Base-by-base conservation (phyloP, 805 yeast species). In the Starmerella geochares region DNA sequence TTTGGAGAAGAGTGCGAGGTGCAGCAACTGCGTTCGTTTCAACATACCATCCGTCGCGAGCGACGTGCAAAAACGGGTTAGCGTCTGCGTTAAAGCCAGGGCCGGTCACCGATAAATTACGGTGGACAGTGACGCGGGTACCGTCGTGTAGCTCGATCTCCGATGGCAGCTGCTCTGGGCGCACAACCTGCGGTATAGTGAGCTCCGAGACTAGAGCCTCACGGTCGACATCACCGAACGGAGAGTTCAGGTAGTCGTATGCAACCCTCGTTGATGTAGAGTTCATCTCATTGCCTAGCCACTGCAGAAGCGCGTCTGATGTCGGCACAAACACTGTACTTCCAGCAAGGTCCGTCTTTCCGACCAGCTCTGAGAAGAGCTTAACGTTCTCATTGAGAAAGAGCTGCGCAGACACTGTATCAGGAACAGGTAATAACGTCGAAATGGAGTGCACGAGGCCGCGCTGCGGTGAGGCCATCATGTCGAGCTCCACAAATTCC, bases 21-120 rank as follows among this genome's bases (percentile, higher is more conserved):
- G 54, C 54, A 2, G 47, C 40, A 0, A 56, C 50, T 0, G 38
- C 46, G 16, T 36, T 46, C 13, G 44, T 10, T 20, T 35, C 47
- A 4, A 57, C 29, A 20, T 24, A 47, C 0, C 81, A 46, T 0
- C 80, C 80, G 56, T 74, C 71, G 2, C 70, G 59, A 5, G 75
- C 66, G 0, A 78, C 49, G 11, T 68, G 60, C 4, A 54, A 13
- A 4, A 10, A 3, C 1, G 43, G 32, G 1, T 8, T n/a, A 1
- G 47, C 25, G 13, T 36, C 29, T 7, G 43, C 47, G 11, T 8
- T 14, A 35, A 27, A 40, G 4, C 23, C 45, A 1, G 36, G 36
- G 7, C 50, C 50, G 6, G n/a, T 28, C 16, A 57, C 23, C 4
- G 50, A 28, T 17, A 46, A 23, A 23, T 53, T 47, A 1, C 20